Evolutionary conservation across 2,329 filamentous ascomycete genomes (phyloP), one percentile per base, ranked within the genome.

Genomic region (Neonectria coccinea): DNA sequence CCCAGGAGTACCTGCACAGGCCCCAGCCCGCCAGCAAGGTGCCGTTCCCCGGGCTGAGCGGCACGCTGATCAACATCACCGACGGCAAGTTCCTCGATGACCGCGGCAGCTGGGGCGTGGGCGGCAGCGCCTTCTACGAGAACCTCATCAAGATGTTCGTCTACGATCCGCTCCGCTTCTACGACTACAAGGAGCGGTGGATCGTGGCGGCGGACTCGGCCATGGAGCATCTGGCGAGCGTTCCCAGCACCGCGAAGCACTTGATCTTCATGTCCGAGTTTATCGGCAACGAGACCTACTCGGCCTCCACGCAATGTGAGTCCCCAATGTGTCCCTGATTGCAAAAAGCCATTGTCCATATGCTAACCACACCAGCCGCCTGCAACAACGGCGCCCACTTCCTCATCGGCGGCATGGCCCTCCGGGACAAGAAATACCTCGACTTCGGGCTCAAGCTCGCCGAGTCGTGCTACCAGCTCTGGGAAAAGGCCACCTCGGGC

Each of bases 371-470:
- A 22, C 22, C 22, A 50, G 47, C 27, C 9, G 25, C 47, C 4
- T 50, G 47, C 27, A n/a, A n/a, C 10, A 33, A 6, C 27, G 47
- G 47, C 12, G 14, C 27, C 8, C 29, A 33, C 47, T 50, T 50
- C 47, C 29, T 50, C n/a, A 11, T n/a, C 25, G 47, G 47, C 22
- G 47, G 47, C 47, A 50, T 50, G 47, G 47, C 47, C 47, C 16
- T 50, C 16, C 14, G 29, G 8, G 16, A 20, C 3, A 27, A 50
- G 10, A 50, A 50, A 11, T 50, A 50, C 27, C 9, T 33, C 47
- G 3, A 20, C 16, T 50, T 50, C 29, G 47, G 47, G 7, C 47
- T 50, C 10, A n/a, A 50, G 9, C 16, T 50, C 8, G 10, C 47
- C 27, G 47, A 50, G n/a, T 31, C 47, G 3, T 50, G 47, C 47